Evolutionary conservation across 1,139 yeast genomes (phyloP), one percentile per base, ranked within the genome.

Genomic region (Kazachstania sp.): DNA sequence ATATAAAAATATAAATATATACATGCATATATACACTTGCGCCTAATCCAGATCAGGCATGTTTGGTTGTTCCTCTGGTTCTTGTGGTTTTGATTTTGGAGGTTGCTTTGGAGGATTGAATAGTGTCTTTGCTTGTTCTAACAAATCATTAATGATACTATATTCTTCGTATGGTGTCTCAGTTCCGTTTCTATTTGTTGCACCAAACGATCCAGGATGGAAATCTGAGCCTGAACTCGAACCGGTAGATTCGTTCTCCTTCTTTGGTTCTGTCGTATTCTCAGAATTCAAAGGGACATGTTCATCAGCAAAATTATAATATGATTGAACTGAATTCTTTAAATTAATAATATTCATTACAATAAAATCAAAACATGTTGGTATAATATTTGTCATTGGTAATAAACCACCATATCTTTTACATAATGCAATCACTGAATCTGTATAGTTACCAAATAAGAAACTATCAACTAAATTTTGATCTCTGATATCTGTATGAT

Each of bases 361-460:
- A 29, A 45, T 29, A 12, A 45, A 40, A 19, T 45, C 47, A 37
- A 45, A 45, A 4, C 26, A 12, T 12, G 28, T 18, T 35, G 32
- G 29, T 3, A 45, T 40, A 29, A 19, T 36, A 20, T 23, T 9
- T 11, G 44, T 40, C 37, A 31, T 19, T 23, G 44, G 44, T 13
- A 34, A 15, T 11, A 39, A 1, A 11, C 5, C 12, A n/a, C 37
- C 41, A 30, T 40, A 45, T n/a, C 29, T 36, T 20, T 35, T 45
- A 3, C 35, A 28, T n/a, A 45, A 19, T 7, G 44, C 34, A 31
- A 40, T n/a, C 7, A 40, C 36, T 5, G 47, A 39, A 36, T 45
- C 47, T 11, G 47, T 45, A 12, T 45, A 45, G 6, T 31, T 13
- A 4, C 47, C 47, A 20, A 45, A 45, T 28, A 45, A 31, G 16